These are phyloP conservation scores for Talaromyces marneffei DNA, from an alignment of 2,329 filamentous ascomycete species.

Conservation along the genomic window DNA sequence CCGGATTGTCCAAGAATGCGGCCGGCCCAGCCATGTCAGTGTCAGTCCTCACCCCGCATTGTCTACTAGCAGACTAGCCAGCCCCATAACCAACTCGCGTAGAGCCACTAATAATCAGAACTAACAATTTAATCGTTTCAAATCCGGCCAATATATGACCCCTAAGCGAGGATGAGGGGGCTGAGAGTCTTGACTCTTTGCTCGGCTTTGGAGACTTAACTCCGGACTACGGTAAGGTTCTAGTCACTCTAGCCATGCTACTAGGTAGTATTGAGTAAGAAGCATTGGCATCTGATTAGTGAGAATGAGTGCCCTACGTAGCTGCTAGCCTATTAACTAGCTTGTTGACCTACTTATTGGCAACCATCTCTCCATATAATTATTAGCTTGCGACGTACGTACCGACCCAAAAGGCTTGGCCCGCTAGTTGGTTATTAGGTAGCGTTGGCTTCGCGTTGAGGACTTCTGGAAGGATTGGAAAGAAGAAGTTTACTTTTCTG, in stretches of 20 bases:
- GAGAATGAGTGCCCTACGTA: neutral
- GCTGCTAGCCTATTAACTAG: neutral
- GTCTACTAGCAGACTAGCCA: neutral
- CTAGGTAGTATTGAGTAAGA: too few species aligned
- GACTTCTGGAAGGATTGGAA: neutral
- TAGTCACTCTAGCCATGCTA: too few species aligned
- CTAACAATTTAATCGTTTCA: neutral
- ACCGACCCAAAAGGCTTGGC: neutral
- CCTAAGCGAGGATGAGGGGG: neutral
- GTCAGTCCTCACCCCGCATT: neutral
- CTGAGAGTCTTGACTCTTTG: neutral
- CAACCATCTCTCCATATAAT: neutral
- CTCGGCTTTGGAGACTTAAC: neutral
- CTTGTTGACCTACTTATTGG: too few species aligned
- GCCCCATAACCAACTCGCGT: neutral
- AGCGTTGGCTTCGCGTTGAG: neutral
- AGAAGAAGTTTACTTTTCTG: neutral
- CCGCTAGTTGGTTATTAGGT: neutral
- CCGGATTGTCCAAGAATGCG: neutral
- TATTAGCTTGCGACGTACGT: neutral
- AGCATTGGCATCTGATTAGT: too few species aligned
- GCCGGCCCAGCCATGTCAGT: neutral
- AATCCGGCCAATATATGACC: neutral
- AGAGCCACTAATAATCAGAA: neutral
- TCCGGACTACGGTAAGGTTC: neutral